phyloP scores from a whole-genome alignment of 2,329 filamentous ascomycete species.

The Penicillium sp. region DNA sequence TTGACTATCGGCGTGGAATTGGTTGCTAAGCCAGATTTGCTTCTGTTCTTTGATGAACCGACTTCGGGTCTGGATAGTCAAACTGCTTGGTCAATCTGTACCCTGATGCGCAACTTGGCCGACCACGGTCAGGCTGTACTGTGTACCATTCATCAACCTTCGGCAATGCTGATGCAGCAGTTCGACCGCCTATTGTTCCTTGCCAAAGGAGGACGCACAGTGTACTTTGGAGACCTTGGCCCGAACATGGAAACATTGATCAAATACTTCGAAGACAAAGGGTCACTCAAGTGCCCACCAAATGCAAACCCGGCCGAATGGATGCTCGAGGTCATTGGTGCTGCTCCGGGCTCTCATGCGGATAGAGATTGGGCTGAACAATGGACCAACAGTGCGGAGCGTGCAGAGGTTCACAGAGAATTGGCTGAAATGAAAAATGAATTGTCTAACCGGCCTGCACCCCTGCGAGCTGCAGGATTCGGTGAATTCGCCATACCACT shows the following conservation, averaged over 20 bases:
- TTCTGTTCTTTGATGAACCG: constrained; percentile 91
- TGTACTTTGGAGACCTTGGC: constrained; percentile 69
- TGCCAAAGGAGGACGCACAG: constrained; percentile 62
- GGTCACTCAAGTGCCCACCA: constrained; percentile 57
- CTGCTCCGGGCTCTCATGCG: constrained; percentile 62
- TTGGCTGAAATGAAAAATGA: constrained; percentile 36
- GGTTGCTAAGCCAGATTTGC: constrained; percentile 81
- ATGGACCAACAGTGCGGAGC: constrained; percentile 61
- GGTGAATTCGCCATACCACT: constrained; percentile 79
- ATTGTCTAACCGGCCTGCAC: constrained; percentile 29
- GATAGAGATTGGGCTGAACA: constrained; percentile 63
- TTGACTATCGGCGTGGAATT: constrained; percentile 93
- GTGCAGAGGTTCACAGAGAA: constrained; percentile 52
- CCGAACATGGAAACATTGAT: constrained; percentile 57
- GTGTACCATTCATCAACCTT: constrained; percentile 94
- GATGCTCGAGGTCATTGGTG: constrained; percentile 62
- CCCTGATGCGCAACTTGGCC: constrained; percentile 83
- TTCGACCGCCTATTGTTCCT: constrained; percentile 67
- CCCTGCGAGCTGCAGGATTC: constrained; percentile 54
- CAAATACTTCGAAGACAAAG: constrained; percentile 64
- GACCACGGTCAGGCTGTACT: constrained; percentile 87
- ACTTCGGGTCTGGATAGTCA: constrained; percentile 95
- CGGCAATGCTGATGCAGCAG: constrained; percentile 87
- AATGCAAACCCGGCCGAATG: constrained; percentile 73
- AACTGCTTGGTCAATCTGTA: constrained; percentile 88